Percentiles rank a stretch among this genome's conserved stretches.
phyloP scores from a whole-genome alignment of 768 basidiomycete genomes.

The Podaxis rugospora region DNA sequence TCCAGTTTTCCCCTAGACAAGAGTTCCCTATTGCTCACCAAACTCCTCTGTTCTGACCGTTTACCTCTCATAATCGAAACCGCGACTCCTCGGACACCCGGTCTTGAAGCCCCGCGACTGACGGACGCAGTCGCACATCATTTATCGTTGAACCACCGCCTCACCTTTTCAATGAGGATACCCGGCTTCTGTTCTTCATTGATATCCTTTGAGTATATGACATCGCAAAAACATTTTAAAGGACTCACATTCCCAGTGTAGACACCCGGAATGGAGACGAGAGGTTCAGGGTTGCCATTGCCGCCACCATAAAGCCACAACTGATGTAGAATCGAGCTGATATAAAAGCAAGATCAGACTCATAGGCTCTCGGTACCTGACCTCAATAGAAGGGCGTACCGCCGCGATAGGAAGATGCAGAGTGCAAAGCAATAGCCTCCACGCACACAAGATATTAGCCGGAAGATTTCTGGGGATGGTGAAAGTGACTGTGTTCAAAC shows the following conservation, averaged over 20 bases:
- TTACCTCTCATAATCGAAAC: no score
- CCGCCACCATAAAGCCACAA: constrained; percentile 34
- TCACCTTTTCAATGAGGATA: constrained; percentile 12
- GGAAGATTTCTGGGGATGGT: constrained; percentile 28
- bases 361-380: not conserved
- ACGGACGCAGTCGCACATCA: no score
- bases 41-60: no score
- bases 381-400: constrained; percentile 17
- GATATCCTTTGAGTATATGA: not conserved
- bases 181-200: constrained; percentile 13
- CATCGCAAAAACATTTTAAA: not conserved
- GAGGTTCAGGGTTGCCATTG: constrained; percentile 19
- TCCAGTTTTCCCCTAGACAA: no score
- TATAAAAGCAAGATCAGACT: not conserved
- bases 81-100: no score
- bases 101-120: no score
- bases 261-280: constrained; percentile 25
- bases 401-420: constrained; percentile 28
- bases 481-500: constrained; percentile 22
- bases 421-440: constrained; percentile 37
- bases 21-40: no score
- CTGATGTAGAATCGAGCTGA: constrained; percentile 27
- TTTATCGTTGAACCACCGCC: no score
- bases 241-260: constrained; percentile 22
- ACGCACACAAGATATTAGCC: constrained; percentile 36